These are phyloP conservation scores for Echium plantagineum DNA, from an alignment of 257 asterid genomes.

Conservation along the genomic window DNA sequence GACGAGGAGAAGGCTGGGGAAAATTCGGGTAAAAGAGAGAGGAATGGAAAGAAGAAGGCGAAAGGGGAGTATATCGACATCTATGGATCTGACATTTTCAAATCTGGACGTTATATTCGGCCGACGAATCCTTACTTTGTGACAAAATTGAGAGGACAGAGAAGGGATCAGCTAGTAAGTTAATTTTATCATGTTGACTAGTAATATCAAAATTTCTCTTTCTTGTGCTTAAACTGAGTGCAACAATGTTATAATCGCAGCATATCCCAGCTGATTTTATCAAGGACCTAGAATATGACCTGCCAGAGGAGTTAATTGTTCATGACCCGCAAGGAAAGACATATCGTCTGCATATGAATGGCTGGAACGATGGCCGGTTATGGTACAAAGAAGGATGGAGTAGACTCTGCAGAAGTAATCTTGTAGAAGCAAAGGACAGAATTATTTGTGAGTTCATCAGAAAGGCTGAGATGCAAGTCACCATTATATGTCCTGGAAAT, in stretches of 20 bases:
- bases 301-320: slow-evolving; percentile 5
- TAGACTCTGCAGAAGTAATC: slow-evolving; percentile 18
- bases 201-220: too few relatives aligned
- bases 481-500: neutral
- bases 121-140: slow-evolving; percentile 26
- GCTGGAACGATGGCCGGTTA: slow-evolving; percentile 27
- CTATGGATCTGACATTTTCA: slow-evolving; percentile 20
- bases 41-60: neutral
- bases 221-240: too few relatives aligned
- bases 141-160: slow-evolving; percentile 12
- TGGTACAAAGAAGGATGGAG: slow-evolving; percentile 27
- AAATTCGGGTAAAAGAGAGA: too few relatives aligned
- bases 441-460: slow-evolving; percentile 29
- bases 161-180: slow-evolving; percentile 19
- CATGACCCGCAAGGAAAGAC: slow-evolving; percentile 15
- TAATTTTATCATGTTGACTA: neutral
- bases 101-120: slow-evolving; percentile 11
- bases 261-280: slow-evolving; percentile 20
- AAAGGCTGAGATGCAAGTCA: slow-evolving; percentile 8
- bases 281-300: slow-evolving; percentile 2
- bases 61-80: neutral
- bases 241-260: slow-evolving; percentile 10
- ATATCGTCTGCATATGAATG: slow-evolving; percentile 12
- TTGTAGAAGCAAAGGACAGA: neutral
- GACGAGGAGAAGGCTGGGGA: too few relatives aligned